Evolutionary conservation across 805 yeast species (phyloP).

Genomic region (Tetrapisispora arboricola): DNA sequence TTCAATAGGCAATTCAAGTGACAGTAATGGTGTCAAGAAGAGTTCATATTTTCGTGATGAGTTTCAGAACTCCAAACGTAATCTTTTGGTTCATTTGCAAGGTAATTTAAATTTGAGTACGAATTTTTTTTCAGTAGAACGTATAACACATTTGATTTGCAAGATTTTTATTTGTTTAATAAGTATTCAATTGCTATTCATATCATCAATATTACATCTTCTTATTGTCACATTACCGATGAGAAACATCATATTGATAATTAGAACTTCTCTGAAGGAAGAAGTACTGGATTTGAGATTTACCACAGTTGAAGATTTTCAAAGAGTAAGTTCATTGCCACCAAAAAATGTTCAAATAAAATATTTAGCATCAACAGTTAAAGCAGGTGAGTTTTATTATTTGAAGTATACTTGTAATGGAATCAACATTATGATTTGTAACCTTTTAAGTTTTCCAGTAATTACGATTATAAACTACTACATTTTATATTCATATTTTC

Average conservation of each 20-base stretch:
- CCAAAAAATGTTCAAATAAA: background rate
- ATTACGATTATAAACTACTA: conserved; percentile 76
- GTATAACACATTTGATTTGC: too few relatives aligned
- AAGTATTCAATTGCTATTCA: too few relatives aligned
- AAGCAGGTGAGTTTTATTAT: conserved; percentile 67
- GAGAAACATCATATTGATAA: conserved; percentile 62
- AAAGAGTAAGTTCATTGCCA: background rate
- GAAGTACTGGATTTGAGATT: conserved; percentile 18
- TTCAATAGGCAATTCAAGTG: too few relatives aligned
- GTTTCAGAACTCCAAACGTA: background rate
- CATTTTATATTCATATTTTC: conserved; percentile 42
- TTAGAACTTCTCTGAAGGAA: conserved; percentile 25
- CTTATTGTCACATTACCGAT: conserved; percentile 85
- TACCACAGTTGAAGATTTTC: background rate
- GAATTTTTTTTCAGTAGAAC: too few relatives aligned
- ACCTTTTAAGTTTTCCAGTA: conserved; percentile 64
- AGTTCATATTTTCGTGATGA: background rate
- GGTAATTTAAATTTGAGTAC: conserved; percentile 3
- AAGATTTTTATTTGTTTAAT: conserved; percentile 10
- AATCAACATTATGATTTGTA: conserved; percentile 84
- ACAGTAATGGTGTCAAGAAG: too few relatives aligned
- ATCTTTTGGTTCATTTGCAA: background rate
- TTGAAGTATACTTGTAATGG: conserved; percentile 95
- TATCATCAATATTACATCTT: conserved; percentile 52
- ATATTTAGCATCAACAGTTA: conserved; percentile 42